These are phyloP conservation scores for Paramecium pentaurelia DNA, from an alignment of 73 alveolate species.

Conservation along the genomic window DNA sequence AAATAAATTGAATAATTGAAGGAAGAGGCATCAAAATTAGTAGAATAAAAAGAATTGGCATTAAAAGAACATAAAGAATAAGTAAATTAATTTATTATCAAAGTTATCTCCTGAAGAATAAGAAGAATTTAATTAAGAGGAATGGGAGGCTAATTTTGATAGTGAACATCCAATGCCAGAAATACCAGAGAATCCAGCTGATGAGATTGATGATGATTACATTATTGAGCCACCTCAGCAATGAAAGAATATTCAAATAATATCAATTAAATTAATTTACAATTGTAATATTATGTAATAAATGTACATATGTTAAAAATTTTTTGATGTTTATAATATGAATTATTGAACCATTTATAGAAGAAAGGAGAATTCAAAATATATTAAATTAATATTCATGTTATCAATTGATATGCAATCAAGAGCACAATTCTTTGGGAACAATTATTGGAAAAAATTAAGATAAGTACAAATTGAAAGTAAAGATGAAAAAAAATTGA, in stretches of 20 bases:
- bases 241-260: not conserved
- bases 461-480: not conserved
- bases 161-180: conserved; percentile 12
- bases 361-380: not conserved
- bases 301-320: not conserved
- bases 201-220: conserved; percentile 47
- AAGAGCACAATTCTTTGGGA: not conserved
- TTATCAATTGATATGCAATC: not conserved
- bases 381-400: not conserved
- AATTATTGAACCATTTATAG: not conserved
- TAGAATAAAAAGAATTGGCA: not conserved
- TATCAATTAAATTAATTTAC: not conserved
- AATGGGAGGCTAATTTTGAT: conserved; percentile 39
- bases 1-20: conserved; percentile 16
- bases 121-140: conserved; percentile 38
- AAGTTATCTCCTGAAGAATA: conserved; percentile 38
- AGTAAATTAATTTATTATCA: not conserved
- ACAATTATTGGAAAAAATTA: not conserved
- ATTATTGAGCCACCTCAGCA: not conserved
- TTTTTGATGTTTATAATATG: not conserved
- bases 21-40: conserved; percentile 1
- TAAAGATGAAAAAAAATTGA: not conserved
- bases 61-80: conserved; percentile 48
- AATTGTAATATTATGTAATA: not conserved
- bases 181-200: conserved; percentile 24